phyloP scores from a whole-genome alignment of 2,329 filamentous ascomycete genomes.

The Cladophialophora yegresii region DNA sequence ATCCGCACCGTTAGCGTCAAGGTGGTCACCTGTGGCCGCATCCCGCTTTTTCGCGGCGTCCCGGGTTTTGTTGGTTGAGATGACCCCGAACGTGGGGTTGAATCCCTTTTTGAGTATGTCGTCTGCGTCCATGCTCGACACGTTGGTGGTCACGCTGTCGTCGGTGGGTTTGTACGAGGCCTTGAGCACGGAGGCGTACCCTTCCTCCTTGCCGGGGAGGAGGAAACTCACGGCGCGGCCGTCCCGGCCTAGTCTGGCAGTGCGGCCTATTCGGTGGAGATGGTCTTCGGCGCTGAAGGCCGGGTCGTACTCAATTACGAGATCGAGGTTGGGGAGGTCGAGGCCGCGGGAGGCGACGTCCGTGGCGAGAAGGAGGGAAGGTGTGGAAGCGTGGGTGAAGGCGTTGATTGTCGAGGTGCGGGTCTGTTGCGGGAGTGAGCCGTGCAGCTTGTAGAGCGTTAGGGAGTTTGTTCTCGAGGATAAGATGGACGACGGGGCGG shows the following conservation, averaged over 20 bases:
- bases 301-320: conserved; percentile 94
- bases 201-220: conserved; percentile 86
- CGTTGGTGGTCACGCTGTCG: conserved; percentile 56
- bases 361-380: conserved; percentile 85
- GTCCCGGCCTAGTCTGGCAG: conserved; percentile 84
- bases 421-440: conserved; percentile 82
- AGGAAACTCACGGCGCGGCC: conserved; percentile 89
- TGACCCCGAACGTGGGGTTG: conserved; percentile 45
- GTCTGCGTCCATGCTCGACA: conserved; percentile 63
- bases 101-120: conserved; percentile 70
- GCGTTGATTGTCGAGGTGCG: conserved; percentile 82
- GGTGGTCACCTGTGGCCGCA: background rate
- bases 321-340: conserved; percentile 90
- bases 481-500: conserved; percentile 69
- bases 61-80: conserved; percentile 21
- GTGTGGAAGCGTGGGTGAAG: conserved; percentile 72
- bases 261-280: conserved; percentile 90
- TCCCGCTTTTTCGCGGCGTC: background rate
- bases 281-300: conserved; percentile 93
- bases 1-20: conserved; percentile 46
- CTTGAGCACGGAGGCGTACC: conserved; percentile 77
- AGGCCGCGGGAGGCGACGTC: conserved; percentile 95
- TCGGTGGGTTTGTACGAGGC: conserved; percentile 63
- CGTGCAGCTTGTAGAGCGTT: conserved; percentile 83
- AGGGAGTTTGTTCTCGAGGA: conserved; percentile 76